phyloP scores from a whole-genome alignment of 805 yeast genomes.

The Starmerella powellii region DNA sequence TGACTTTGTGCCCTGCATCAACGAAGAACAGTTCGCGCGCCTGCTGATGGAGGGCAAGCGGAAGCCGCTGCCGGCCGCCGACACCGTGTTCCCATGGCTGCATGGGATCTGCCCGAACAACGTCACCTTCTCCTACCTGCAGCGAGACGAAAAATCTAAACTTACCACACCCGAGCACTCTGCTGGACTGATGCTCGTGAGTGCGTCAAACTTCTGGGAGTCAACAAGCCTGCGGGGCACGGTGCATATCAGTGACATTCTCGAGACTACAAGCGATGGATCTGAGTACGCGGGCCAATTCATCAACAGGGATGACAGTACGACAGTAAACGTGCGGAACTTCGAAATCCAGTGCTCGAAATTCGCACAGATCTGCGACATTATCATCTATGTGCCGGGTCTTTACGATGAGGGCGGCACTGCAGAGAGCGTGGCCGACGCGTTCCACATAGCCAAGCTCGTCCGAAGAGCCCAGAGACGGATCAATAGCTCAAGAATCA shows the following conservation, averaged over 20 bases:
- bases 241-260: not conserved
- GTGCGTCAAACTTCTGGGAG: no score
- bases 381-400: constrained; percentile 60
- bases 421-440: no score
- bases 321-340: constrained; percentile 41
- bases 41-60: not conserved
- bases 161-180: not conserved
- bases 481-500: no score
- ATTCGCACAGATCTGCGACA: constrained; percentile 58
- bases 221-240: not conserved
- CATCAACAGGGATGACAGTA: not conserved
- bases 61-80: constrained; percentile 47
- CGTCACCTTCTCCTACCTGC: not conserved
- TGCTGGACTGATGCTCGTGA: not conserved
- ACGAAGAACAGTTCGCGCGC: not conserved
- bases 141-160: not conserved
- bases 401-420: no score
- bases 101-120: constrained; percentile 60
- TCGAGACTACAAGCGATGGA: not conserved
- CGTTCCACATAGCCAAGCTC: no score
- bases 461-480: no score
- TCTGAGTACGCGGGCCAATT: not conserved
- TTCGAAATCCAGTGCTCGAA: constrained; percentile 81
- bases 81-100: constrained; percentile 75
- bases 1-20: not conserved